Base-by-base conservation (phyloP, 768 basidiomycete species). In the Galerina sulciceps region DNA sequence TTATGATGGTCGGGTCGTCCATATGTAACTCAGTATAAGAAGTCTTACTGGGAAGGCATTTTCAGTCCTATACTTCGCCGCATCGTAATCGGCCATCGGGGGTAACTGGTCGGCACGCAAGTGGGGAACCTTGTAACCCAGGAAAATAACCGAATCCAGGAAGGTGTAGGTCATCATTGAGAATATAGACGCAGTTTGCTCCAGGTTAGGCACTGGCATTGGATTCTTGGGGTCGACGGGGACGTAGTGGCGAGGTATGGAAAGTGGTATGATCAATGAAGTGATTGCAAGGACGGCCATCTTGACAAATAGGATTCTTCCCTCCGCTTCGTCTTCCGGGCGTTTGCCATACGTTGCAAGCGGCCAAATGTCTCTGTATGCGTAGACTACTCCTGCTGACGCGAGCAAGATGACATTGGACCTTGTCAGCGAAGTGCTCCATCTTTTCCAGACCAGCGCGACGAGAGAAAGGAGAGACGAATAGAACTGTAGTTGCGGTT, bases 71-170 rank as follows among this genome's bases (percentile, higher is more conserved):
- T 63, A 9, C 15, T 61, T 57, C 8, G 66, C 62, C 37, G 56
- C 45, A 58, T 89, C 88, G 53, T 83, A 81, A 56, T 87, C 85
- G 4, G 82, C 82, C 73, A 89, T 79, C 1, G 83, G 83, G 10
- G 86, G 86, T 45, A 87, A 70, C 48, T 85, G 66, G 41, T 87
- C 84, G 36, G 73, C 70, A 0, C 78, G 67, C 1, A 86, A 65
- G 64, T 81, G 82, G 4, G 74, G 61, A 17, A 76, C 62, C 10
- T 73, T 67, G 59, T 77, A 76, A 1, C 79, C 82, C 13, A 69
- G 60, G 51, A 73, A 74, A 23, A 88, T 71, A 35, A 81, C 68
- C 1, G 75, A 74, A 58, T 88, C 83, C 60, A 88, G 70, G 72
- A 79, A 90, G 23, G 73, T 72, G 67, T 79, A 88, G 4, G 76